Base-by-base conservation (phyloP, 108 stramenopile species). In the Skeletonema grethae region DNA sequence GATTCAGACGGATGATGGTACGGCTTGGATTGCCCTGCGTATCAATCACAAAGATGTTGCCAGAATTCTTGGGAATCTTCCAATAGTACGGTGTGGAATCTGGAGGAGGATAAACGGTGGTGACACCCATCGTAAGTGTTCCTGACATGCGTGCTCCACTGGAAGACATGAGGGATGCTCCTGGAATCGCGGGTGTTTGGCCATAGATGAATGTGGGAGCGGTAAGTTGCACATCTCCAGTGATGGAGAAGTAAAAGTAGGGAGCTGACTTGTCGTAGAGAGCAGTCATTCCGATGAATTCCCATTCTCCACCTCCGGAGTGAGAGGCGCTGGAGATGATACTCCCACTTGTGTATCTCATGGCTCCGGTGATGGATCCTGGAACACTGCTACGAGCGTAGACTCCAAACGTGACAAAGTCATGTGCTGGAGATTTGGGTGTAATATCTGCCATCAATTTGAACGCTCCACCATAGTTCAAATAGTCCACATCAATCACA, bases 181-280 rank as follows among this genome's bases (percentile, higher is more conserved):
- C 78, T 11, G 78, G 78, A 6, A 29, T 68, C 2, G 73, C 72
- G 29, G 65, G 78, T 20, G 73, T 28, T 30, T 73, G 16, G 36
- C 78, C 78, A 34, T 41, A 79, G 15, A 35, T 41, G 35, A 79
- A 53, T 6, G 67, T 61, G 10, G 78, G 67, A 22, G 78, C 72
- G 22, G 78, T 79, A 11, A 79, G 15, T 2, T 79, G 57, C 5
- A 79, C 78, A 65, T 79, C 78, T 31, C 78, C 78, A n/a, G 57
- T 73, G 45, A 79, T 74, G 7, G 69, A 68, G 41, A 79, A 79
- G 66, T 79, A 79, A 41, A 79, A 79, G 45, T 73, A 73, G 7
- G 72, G 72, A 24, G 55, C 58, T 0, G 72, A 36, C 58, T 79
- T 73, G 63, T 79, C 78, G 61, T 79, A 79, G 13, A 79, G 58